Base-by-base conservation (phyloP, 2,329 filamentous ascomycete genomes). In the Dothistroma pini region DNA sequence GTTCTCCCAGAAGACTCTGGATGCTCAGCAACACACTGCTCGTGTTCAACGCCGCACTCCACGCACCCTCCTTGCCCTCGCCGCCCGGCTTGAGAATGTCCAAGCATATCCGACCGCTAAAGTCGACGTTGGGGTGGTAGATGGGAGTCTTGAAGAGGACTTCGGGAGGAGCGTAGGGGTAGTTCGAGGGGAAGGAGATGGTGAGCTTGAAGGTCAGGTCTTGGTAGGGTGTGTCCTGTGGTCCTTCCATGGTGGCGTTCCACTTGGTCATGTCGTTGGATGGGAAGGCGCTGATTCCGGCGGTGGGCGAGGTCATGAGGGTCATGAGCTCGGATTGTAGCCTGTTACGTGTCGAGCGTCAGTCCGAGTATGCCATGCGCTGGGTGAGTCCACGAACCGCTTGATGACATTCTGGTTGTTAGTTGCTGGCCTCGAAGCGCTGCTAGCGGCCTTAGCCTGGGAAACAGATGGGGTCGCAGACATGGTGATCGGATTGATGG, bases 61-160 rank as follows among this genome's bases (percentile, higher is more conserved):
- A 99, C 81, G 97, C 97, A 77, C 97, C 95, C 63, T 73, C 72
- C 21, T 68, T 71, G 10, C 66, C 70, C 55, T 68, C 58, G 11
- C 71, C 70, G 14, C 63, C 71, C 21, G 67, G 67, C 83, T 97
- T 97, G 67, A 99, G 83, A 69, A 99, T 99, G 74, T 99, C 96
- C 63, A 99, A 83, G 76, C 95, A 99, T 77, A 99, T 99, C 59
- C 95, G 86, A 47, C 95, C 95, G 3, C 90, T 93, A 80, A 99
- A 97, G 79, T 99, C 95, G 70, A 99, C 91, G 71, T 99, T 99
- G 57, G 95, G 95, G 77, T 99, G 95, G 82, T 97, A 99, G 78
- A 99, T 97, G 41, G 95, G 95, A 7, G 96, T 99, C 81, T 93
- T 96, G 86, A 97, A 99, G 62, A 96, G 84, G 19, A 99, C 95